Base-by-base conservation (phyloP, 2,329 filamentous ascomycete species). In the Eurotiales sp. region DNA sequence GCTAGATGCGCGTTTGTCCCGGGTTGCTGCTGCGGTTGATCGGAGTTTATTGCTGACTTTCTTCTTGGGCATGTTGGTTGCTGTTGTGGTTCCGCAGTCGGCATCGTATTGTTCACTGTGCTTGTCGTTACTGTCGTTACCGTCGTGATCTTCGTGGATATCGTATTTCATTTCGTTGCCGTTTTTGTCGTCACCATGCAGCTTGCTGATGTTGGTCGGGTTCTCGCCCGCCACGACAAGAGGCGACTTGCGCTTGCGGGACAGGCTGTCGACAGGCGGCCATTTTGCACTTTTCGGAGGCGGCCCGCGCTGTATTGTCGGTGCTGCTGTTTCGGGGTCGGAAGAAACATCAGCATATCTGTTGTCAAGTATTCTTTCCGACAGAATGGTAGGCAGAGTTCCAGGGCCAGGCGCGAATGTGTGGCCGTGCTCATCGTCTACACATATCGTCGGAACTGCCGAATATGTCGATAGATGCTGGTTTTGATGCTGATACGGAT, bases 351-450 rank as follows among this genome's bases (percentile, higher is more conserved):
- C 25, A 30, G 37, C 27, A 23, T 43, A 15, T 4, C 27, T 22
- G 14, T 41, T 61, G 50, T 68, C 63, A 5, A 76, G 61, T 21
- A 76, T 61, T 53, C 73, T 61, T 56, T 77, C 75, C 2, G 74
- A 77, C 1, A 72, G 75, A 25, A 77, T 59, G 7, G 72, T 69
- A 5, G 74, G 66, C 6, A 77, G 60, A 46, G 64, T 66, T 8
- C 72, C 72, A 0, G 73, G 72, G 8, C 72, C 72, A 0, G 73
- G 72, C 2, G 72, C 65, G 41, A 76, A 76, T 41, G 64, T 65
- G 19, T 37, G 32, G 14, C 30, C 29, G 8, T 51, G 25, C 15
- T 51, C 37, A 41, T 58, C 64, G 34, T 63, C 64, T 22, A 61
- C 51, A 39, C 56, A 63, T 46, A 58, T 52, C 8, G 50, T 51